Conservation (phyloP, 805 yeast species). For the Torulaspora indica region DNA sequence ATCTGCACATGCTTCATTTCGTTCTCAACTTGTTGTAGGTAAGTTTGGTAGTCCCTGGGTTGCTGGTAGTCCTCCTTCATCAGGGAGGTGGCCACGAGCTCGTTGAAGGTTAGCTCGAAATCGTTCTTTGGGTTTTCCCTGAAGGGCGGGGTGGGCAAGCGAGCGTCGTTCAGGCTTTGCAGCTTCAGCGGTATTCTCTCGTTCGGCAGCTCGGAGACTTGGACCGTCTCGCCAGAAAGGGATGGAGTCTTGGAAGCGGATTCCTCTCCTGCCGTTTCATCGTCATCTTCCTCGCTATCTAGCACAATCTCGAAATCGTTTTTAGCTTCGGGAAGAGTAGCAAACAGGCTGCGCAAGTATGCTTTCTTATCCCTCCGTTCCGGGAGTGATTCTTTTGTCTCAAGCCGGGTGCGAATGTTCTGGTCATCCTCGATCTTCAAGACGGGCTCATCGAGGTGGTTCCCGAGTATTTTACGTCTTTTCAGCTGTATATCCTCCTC, state of each 20-base stretch:
- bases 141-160: constrained; percentile 19
- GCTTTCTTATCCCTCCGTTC: constrained; percentile 8
- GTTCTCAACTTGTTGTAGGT: constrained; percentile 8
- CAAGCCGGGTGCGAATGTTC: background rate
- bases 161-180: constrained; percentile 6
- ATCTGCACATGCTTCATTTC: constrained; percentile 4
- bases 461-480: constrained; percentile 23
- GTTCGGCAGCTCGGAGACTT: background rate
- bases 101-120: constrained; percentile 24
- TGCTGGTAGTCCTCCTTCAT: constrained; percentile 9
- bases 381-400: background rate
- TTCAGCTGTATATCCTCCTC: constrained; percentile 32
- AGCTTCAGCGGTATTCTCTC: constrained; percentile 4
- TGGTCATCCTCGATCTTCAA: background rate
- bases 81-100: constrained; percentile 16
- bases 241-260: background rate
- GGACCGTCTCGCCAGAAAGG: background rate
- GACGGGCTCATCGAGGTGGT: background rate
- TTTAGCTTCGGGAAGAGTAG: constrained; percentile 39
- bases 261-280: background rate
- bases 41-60: constrained; percentile 1
- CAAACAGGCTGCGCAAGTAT: constrained; percentile 26
- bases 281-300: constrained; percentile 32
- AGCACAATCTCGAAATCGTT: constrained; percentile 45
- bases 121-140: constrained; percentile 16